Evolutionary conservation across 2,329 filamentous ascomycete species (phyloP), one percentile per base, ranked within the genome.

Genomic region (Colletotrichum orbiculare): DNA sequence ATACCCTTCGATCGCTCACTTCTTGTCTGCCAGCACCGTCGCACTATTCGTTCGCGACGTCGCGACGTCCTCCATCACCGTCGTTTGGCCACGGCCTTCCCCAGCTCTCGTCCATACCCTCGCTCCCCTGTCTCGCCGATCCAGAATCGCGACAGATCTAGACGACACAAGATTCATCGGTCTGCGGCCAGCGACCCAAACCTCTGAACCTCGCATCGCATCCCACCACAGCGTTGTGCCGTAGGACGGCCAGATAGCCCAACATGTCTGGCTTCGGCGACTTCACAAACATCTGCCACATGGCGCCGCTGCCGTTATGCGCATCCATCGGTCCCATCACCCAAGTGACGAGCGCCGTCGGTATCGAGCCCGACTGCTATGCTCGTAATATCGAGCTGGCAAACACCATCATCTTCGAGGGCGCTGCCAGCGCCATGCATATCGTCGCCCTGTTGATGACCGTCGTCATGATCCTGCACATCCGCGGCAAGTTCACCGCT

Each of bases 321-420:
- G 88, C 93, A 56, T 86, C 94, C 60, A 87, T 99, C 71, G 96
- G 96, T 15, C 87, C 90, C 49, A 87, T 91, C 72, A 89, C 89
- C 37, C 83, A 85, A 39, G 88, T 93, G 69, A 86, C 88, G 25
- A 87, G 84, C 70, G 85, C 87, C 62, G 86, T 90, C 11, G 92
- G 94, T 71, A 96, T 97, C 69, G 91, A 97, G 77, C 89, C 96
- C 62, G 88, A 89, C 74, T 99, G 96, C 83, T 98, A 95, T 81
- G 92, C 96, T 65, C 90, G 96, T 65, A 96, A 96, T 73, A 95
- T 99, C 78, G 94, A 97, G 79, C 80, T 98, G 70, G 96, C 94
- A 71, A 99, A 99, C 81, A 99, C 96, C 45, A 95, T 98, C 81
- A 99, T 99, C 74, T 99, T 99, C 77, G 90, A 98, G 80, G 93